Conservation (phyloP, 345 rosid species). For the Moringa oleifera region DNA sequence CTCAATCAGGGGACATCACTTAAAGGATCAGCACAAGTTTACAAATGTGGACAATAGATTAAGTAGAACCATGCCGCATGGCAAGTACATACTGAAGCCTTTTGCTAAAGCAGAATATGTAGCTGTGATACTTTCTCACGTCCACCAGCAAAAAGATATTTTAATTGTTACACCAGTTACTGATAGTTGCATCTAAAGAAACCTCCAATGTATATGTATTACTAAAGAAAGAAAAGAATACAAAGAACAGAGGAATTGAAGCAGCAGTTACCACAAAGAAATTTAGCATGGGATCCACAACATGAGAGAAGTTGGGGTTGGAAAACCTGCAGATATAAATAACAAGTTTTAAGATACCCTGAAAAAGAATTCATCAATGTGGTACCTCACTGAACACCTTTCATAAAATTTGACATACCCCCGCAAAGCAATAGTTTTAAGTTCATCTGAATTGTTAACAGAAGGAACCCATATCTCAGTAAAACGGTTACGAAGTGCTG, state of each 20-base stretch:
- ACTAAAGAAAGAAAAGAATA: background rate
- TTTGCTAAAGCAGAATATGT: no score
- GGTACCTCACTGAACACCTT: background rate
- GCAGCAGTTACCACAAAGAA: slow-evolving; percentile 63
- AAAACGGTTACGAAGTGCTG: slow-evolving; percentile 93
- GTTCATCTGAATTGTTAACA: slow-evolving; percentile 58
- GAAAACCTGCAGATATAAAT: slow-evolving; percentile 37
- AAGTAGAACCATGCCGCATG: no score
- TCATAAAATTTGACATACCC: slow-evolving; percentile 38
- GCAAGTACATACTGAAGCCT: no score
- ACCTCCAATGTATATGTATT: no score
- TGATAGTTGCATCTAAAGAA: no score
- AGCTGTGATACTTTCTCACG: no score
- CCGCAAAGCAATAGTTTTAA: slow-evolving; percentile 58
- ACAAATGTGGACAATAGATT: no score
- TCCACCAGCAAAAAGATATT: no score
- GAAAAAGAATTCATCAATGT: background rate
- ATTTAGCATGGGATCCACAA: slow-evolving; percentile 59
- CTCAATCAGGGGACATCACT: no score
- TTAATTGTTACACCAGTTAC: no score
- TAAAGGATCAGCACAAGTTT: no score
- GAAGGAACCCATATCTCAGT: slow-evolving; percentile 98
- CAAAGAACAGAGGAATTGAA: slow-evolving; percentile 4
- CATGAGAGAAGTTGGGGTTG: slow-evolving; percentile 28
- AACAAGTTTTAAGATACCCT: slow-evolving; percentile 8